Evolutionary conservation across 371 early-diverging fungal genomes (phyloP).

Genomic region (Mucor irregularis): DNA sequence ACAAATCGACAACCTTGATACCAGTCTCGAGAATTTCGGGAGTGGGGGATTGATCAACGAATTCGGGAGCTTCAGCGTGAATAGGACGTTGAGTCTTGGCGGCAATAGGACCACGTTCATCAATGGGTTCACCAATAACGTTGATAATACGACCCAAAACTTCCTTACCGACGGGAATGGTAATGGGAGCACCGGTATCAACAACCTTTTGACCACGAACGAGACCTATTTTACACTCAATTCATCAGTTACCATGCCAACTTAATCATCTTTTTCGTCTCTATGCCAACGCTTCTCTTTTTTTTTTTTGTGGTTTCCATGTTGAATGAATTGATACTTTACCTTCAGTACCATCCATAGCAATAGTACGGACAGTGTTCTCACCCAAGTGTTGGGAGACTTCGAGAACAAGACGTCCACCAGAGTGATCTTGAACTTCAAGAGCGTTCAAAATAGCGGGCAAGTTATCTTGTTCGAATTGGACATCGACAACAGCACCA

Average conservation of each 20-base stretch:
- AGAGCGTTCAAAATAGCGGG: slow-evolving; percentile 97
- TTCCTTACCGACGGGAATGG: slow-evolving; percentile 94
- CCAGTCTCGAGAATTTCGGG: slow-evolving; percentile 97
- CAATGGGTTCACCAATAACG: slow-evolving; percentile 98
- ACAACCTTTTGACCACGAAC: slow-evolving; percentile 95
- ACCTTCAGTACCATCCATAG: slow-evolving; percentile 93
- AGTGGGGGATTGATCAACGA: slow-evolving; percentile 95
- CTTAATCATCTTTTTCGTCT: neutral
- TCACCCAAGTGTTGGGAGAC: slow-evolving; percentile 97
- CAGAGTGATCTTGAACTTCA: slow-evolving; percentile 83
- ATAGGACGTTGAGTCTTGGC: slow-evolving; percentile 87
- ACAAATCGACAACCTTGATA: slow-evolving; percentile 98
- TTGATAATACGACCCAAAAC: slow-evolving; percentile 97
- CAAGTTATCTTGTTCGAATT: slow-evolving; percentile 90
- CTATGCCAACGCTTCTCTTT: neutral
- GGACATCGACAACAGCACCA: slow-evolving; percentile 98
- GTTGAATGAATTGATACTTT: neutral
- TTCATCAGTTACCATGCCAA: slow-evolving; percentile 4
- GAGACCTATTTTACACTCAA: slow-evolving; percentile 73
- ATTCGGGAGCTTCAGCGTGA: slow-evolving; percentile 93
- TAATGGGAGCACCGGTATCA: slow-evolving; percentile 95
- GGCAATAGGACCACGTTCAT: slow-evolving; percentile 96
- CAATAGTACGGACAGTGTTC: slow-evolving; percentile 98
- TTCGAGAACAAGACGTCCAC: slow-evolving; percentile 91
- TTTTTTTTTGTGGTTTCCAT: neutral